Conservation (phyloP, 441 rosid genomes). For the Arabidopsis lyrata region DNA sequence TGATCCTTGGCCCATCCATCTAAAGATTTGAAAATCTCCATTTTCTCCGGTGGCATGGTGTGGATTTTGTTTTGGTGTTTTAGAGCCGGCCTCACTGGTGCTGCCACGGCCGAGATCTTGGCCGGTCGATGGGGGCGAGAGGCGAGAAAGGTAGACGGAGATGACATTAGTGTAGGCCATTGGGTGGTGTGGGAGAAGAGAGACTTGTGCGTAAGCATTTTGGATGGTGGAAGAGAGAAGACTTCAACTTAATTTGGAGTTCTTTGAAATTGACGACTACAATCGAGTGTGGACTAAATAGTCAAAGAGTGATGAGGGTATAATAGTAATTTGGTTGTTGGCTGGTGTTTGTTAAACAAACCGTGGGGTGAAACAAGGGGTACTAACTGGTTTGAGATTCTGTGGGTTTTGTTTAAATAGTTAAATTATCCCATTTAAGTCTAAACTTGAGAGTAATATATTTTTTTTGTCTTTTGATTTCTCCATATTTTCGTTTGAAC, state of each 20-base stretch:
- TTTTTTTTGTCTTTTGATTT: too few species aligned
- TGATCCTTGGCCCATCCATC: conserved; percentile 59
- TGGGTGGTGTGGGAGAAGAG: conserved; percentile 21
- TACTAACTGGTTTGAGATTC: conserved; percentile 32
- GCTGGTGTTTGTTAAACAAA: conserved; percentile 15
- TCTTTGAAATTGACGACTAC: background rate
- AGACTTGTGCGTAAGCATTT: conserved; percentile 45
- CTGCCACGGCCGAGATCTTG: conserved; percentile 47
- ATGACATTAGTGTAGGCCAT: conserved; percentile 28
- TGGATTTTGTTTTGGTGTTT: conserved; percentile 48
- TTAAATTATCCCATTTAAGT: background rate
- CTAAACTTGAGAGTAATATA: background rate
- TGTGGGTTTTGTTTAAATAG: conserved; percentile 16
- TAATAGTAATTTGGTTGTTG: background rate
- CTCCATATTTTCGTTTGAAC: background rate
- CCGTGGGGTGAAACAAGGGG: conserved; percentile 34
- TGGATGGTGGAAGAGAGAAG: conserved; percentile 6
- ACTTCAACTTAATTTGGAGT: background rate
- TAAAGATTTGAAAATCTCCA: conserved; percentile 56
- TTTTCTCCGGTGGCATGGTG: conserved; percentile 53
- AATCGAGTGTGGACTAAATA: conserved; percentile 11
- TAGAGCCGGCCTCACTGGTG: conserved; percentile 27
- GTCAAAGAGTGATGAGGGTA: background rate
- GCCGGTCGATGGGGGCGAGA: background rate
- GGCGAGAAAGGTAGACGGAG: background rate